Evolutionary conservation across 2,329 filamentous ascomycete species (phyloP).

Genomic region (Coniochaeta sp.): DNA sequence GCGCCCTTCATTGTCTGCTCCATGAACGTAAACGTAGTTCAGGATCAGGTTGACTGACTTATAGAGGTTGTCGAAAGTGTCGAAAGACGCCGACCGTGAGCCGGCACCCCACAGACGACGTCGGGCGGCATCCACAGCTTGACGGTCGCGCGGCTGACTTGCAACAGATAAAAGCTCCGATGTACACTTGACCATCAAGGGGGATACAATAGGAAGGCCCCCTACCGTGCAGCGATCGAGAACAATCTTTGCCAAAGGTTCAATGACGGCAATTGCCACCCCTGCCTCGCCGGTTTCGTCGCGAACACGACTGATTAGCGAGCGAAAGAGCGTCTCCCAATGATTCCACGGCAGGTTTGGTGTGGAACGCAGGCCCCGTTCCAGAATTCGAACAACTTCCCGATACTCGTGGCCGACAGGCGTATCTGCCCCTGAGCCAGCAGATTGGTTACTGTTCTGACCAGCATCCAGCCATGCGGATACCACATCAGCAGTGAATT

Average conservation of each 20-base stretch:
- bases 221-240: constrained; percentile 25
- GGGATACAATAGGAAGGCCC: constrained; percentile 9
- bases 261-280: constrained; percentile 58
- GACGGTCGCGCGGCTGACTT: constrained; percentile 50
- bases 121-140: constrained; percentile 57
- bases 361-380: constrained; percentile 47
- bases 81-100: constrained; percentile 29
- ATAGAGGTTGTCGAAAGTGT: constrained; percentile 63
- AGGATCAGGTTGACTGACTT: constrained; percentile 48
- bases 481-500: constrained; percentile 40
- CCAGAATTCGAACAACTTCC: constrained; percentile 60
- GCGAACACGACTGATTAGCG: constrained; percentile 47
- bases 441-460: constrained; percentile 28
- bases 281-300: constrained; percentile 61
- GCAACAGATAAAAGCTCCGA: constrained; percentile 38
- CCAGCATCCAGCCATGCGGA: constrained; percentile 32
- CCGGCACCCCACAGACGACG: constrained; percentile 58
- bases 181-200: constrained; percentile 25
- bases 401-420: constrained; percentile 63
- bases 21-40: constrained; percentile 35
- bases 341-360: constrained; percentile 36
- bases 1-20: constrained; percentile 17
- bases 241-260: constrained; percentile 58
- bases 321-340: constrained; percentile 50
- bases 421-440: constrained; percentile 31